These are phyloP conservation scores for Hapsidospora chrysogenum DNA, from an alignment of 495 filamentous ascomycete species.

Conservation along the genomic window DNA sequence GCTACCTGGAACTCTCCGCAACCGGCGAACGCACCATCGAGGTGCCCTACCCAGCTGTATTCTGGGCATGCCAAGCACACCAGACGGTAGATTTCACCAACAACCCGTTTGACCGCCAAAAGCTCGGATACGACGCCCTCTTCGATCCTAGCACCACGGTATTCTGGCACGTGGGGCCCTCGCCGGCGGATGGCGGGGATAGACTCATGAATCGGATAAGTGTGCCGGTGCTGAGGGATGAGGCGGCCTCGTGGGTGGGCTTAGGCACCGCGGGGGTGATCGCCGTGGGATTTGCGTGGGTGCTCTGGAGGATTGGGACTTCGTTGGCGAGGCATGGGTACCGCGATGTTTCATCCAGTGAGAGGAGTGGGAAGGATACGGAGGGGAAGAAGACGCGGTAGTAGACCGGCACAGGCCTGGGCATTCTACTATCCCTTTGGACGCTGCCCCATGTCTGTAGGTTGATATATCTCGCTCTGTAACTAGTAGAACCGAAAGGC, in stretches of 20 bases:
- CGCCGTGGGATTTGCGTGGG: slow-evolving; percentile 55
- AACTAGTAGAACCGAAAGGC: no score
- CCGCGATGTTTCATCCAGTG: no score
- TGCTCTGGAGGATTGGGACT: slow-evolving; percentile 48
- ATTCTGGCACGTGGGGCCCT: slow-evolving; percentile 71
- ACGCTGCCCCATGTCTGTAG: no score
- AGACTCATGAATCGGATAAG: slow-evolving; percentile 39
- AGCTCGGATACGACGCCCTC: slow-evolving; percentile 74
- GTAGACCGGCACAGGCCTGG: no score
- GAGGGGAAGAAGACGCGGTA: neutral
- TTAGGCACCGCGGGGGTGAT: slow-evolving; percentile 54
- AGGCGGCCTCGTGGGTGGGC: slow-evolving; percentile 43
- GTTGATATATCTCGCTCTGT: no score
- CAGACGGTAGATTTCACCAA: slow-evolving; percentile 55
- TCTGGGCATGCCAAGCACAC: slow-evolving; percentile 78
- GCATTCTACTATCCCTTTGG: no score
- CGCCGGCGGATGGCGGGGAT: slow-evolving; percentile 13
- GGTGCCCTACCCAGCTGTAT: slow-evolving; percentile 62
- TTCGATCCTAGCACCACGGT: slow-evolving; percentile 57
- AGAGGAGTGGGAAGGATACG: neutral
- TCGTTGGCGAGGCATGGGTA: no score
- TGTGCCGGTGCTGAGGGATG: slow-evolving; percentile 63
- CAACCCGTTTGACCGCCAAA: slow-evolving; percentile 73
- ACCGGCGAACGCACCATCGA: slow-evolving; percentile 31
- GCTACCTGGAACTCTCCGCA: slow-evolving; percentile 51